Conservation (phyloP, 148 eudicot genomes). For the Polygonum maritimum region DNA sequence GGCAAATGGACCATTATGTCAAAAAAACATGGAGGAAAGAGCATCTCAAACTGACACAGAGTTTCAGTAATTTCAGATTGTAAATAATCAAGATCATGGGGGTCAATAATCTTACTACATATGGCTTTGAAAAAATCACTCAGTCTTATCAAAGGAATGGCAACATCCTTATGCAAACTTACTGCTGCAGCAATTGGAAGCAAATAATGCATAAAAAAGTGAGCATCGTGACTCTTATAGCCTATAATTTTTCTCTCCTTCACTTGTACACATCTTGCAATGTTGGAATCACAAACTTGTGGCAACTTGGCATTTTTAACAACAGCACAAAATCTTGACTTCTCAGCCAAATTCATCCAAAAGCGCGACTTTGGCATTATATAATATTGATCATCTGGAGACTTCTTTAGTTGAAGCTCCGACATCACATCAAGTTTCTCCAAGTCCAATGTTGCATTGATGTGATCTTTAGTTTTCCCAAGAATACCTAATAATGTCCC, state of each 20-base stretch:
- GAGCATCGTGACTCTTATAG: too few species aligned
- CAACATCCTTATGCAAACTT: not conserved
- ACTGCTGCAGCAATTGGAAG: not conserved
- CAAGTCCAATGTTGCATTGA: not conserved
- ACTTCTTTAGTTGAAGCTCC: not conserved
- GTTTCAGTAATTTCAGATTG: constrained; percentile 20
- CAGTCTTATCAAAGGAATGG: not conserved
- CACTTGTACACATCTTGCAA: too few species aligned
- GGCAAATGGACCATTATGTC: not conserved
- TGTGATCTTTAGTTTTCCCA: not conserved
- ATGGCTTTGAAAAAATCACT: not conserved
- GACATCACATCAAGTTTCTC: not conserved
- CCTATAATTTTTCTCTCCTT: too few species aligned
- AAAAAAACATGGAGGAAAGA: not conserved
- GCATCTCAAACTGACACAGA: constrained; percentile 6
- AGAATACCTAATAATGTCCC: not conserved
- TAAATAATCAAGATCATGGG: constrained; percentile 6
- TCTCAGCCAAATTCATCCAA: not conserved
- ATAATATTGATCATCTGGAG: not conserved
- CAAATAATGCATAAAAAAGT: too few species aligned
- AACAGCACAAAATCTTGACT: not conserved
- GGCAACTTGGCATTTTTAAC: too few species aligned
- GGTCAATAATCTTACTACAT: not conserved
- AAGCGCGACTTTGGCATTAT: not conserved
- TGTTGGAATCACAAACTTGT: too few species aligned